Base-by-base conservation (phyloP, 108 stramenopile genomes). In the Skeletonema costatum region DNA sequence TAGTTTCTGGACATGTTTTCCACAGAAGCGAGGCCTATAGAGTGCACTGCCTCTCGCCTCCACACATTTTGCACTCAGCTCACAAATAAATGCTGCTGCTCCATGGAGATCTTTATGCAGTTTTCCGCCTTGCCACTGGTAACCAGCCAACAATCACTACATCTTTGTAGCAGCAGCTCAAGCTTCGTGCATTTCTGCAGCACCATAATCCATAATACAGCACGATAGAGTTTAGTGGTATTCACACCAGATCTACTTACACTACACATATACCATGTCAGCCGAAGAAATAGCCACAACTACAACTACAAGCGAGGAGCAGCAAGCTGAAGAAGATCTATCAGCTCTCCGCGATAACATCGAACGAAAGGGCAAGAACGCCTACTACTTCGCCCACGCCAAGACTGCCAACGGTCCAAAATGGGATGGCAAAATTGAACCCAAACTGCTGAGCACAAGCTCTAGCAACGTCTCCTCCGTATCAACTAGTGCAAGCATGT, bases 351-450 rank as follows among this genome's bases (percentile, higher is more conserved):
- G 82, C 65, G 91, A 95, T 42, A 92, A 95, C 71, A 92, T 92
- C 72, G 72, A 75, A 33, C 64, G 75, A 58, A 94, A 90, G 64
- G 93, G 93, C 17, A 87, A 87, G 65, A 88, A 94, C 66, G 91
- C 93, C 29, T 94, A 94, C 68, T 94, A 94, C 68, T 94, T 89
- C 69, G 93, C 93, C 3, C 93, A 94, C 66, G 83, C 82, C 0
- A 82, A 92, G 78, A 92, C 82, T 21, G 70, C 71, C n/a, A 67
- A n/a, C 13, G 71, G 71, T 42, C 66, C 71, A 17, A 71, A 82
- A 56, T 94, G 93, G 93, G 93, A 94, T 81, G 93, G 93, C 4
- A 92, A 92, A 66, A 72, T 83, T 60, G 87, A 90, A 71, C 93
- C 93, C 4, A 82, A 83, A n/a, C 62, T 90, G 33, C 61, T 94